Base-by-base conservation (phyloP, 1,284 basidiomycete species). In the Anthracocystis setariae region DNA sequence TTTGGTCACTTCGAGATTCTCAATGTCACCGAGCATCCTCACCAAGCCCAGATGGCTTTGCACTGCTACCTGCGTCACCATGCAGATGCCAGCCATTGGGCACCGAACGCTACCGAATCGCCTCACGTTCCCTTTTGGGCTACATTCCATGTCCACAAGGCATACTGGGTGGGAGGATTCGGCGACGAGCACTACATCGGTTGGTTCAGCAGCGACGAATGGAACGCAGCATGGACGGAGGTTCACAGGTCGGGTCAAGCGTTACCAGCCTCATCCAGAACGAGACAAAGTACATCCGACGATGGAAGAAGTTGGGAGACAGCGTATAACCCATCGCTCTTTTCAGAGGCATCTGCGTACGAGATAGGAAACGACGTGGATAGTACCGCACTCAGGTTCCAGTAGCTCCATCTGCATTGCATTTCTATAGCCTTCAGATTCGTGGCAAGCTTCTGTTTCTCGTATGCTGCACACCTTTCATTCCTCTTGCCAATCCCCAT, bases 141-240 rank as follows among this genome's bases (percentile, higher is more conserved):
- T 24, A 65, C 63, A 5, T 78, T 82, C 58, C 47, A 44, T 21
- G 70, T 77, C 23, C 46, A 76, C 32, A 52, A 58, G 46, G 67
- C 77, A 8, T 81, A 81, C 52, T 74, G 73, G 48, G 74, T 82
- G 0, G 81, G 81, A 8, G 81, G 81, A 23, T 82, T 79, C 29
- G 80, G 81, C 8, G 81, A 82, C 50, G 81, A 82, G 59, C 80
- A 81, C 62, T 68, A 64, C 39, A 82, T 82, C 25, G 80, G 81
- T 21, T 69, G 73, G 70, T 59, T 82, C 45, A 57, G 50, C 29
- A 49, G 59, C 47, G 61, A 70, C 9, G 55, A 62, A 18, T 81
- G 71, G 71, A 51, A 48, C 18, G 29, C 49, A 15, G 63, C 63
- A 2, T 72, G 50, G 54, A 48, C 43, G 37, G 32, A 51, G 17